phyloP scores from a whole-genome alignment of 306 rosid species.

The Arachis stenosperma region DNA sequence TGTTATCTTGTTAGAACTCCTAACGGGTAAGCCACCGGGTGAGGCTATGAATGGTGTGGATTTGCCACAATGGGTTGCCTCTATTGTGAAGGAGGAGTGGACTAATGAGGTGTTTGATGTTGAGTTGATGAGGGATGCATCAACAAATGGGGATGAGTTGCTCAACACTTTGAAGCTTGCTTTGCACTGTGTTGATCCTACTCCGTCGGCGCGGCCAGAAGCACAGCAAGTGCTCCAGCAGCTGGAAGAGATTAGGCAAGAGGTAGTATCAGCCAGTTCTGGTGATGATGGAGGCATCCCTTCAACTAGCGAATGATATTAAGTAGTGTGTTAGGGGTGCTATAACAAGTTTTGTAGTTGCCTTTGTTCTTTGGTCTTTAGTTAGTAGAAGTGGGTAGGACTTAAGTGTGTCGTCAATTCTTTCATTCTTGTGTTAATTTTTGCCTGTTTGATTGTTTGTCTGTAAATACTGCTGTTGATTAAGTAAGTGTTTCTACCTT shows the following conservation, averaged over 20 bases:
- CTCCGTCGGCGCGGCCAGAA: constrained; percentile 89
- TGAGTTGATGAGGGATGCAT: constrained; percentile 85
- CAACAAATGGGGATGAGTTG: constrained; percentile 76
- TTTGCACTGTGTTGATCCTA: constrained; percentile 97
- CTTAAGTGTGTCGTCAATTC: constrained; percentile 41
- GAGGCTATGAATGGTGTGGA: constrained; percentile 85
- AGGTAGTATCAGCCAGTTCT: constrained; percentile 49
- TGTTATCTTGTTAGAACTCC: constrained; percentile 89
- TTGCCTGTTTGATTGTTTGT: constrained; percentile 41
- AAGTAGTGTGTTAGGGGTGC: neutral
- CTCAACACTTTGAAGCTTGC: constrained; percentile 83
- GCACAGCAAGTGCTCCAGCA: constrained; percentile 75
- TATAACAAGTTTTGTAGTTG: constrained; percentile 14
- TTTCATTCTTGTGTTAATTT: constrained; percentile 66
- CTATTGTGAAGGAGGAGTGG: constrained; percentile 98
- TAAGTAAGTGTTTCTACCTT: constrained; percentile 39
- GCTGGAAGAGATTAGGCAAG: constrained; percentile 77
- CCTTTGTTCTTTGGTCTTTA: neutral
- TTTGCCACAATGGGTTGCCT: constrained; percentile 98
- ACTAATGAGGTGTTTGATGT: constrained; percentile 89
- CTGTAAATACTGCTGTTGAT: constrained; percentile 49
- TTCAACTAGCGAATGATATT: constrained; percentile 52
- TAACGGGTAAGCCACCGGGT: constrained; percentile 90
- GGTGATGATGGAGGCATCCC: constrained; percentile 65
- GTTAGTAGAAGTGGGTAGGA: constrained; percentile 17